Conservation (phyloP, 495 filamentous ascomycete genomes). For the Neurospora sublineolata region DNA sequence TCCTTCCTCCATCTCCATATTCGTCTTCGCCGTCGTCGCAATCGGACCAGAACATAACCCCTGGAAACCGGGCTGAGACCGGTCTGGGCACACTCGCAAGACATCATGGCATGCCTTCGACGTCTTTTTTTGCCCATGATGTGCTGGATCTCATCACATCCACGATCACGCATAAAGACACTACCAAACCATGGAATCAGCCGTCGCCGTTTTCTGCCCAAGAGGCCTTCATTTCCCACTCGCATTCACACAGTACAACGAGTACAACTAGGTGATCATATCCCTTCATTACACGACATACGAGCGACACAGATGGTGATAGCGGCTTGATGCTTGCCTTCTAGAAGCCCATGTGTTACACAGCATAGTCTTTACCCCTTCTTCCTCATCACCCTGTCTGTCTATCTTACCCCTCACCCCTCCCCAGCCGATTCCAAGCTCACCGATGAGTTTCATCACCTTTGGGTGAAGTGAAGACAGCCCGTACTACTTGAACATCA, state of each 20-base stretch:
- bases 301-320: background rate
- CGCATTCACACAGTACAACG: background rate
- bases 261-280: background rate
- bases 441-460: background rate
- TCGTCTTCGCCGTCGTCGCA: background rate
- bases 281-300: background rate
- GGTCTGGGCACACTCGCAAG: background rate
- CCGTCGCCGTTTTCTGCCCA: background rate
- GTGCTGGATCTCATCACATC: background rate
- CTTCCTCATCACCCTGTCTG: background rate
- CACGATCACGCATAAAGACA: background rate
- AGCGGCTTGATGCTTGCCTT: background rate
- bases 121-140: background rate
- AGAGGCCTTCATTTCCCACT: background rate
- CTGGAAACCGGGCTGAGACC: background rate
- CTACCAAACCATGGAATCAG: background rate
- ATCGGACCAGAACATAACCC: background rate
- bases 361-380: background rate
- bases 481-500: background rate
- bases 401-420: background rate
- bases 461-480: background rate
- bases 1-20: background rate
- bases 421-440: background rate
- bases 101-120: background rate
- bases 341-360: background rate